Base-by-base conservation (phyloP, 345 rosid species). In the Citrus australasica region DNA sequence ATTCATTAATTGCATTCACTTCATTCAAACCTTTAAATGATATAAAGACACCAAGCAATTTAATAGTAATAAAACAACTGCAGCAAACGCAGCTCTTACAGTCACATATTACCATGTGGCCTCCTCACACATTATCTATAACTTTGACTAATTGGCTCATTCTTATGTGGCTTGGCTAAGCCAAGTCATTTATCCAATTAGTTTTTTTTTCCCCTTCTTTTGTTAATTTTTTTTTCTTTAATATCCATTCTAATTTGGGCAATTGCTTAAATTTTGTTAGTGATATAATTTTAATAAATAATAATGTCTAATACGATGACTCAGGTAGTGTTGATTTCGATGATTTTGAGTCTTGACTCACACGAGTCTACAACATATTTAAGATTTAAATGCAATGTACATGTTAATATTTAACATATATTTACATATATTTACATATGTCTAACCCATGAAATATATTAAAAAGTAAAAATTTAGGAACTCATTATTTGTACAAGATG, bases 1-100 rank as follows among this genome's bases (percentile, higher is more conserved):
- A 89, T 73, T 53, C 87, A 89, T 87, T 79, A 87, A 89, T 89
- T 83, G 87, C 86, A 73, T 69, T 80, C 81, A 83, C 86, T 83
- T 67, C 80, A 78, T 69, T 80, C 82, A 42, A 74, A 69, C 64
- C 67, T 80, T 67, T 85, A 87, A 87, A 87, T 83, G 90, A 81
- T 70, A 81, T 73, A 32, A 76, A 74, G 92, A 85, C 90, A 87
- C 81, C 35, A 16, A 64, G 38, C 72, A 38, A 60, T 25, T 21
- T 7, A 53, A 37, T 7, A 21, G n/a, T 35, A 30, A 71, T 40
- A 66, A 60, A 58, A 24, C 60, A 64, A 75, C 30, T 63, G 75
- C 30, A 21, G 42, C 62, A 67, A 64, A 5, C 78, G 27, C 4
- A 22, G 14, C 55, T 17, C 65, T 32, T 19, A 61, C 78, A 3